A percentile compares a stretch with the other conserved stretches of the same genome.
These are phyloP conservation scores for Solanum aculeatissimum DNA, from an alignment of 305 asterid species.

Conservation along the genomic window DNA sequence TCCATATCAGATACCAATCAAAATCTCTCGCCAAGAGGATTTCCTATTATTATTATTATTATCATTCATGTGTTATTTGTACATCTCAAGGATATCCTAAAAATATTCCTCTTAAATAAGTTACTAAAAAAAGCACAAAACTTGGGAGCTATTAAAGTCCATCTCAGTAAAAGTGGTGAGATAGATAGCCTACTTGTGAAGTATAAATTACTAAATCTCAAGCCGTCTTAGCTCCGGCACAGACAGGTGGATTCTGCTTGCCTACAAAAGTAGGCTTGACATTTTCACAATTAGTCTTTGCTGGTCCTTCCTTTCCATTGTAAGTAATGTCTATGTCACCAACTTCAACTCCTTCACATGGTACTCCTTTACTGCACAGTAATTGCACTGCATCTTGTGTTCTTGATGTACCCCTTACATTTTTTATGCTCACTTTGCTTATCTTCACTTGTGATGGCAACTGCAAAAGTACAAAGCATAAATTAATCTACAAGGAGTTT, in stretches of 20 bases:
- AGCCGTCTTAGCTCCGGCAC: neutral
- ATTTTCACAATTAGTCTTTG: constrained; percentile 1
- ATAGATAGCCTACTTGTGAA: neutral
- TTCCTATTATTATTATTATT: neutral
- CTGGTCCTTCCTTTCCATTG: constrained; percentile 1
- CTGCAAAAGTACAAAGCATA: neutral
- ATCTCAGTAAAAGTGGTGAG: neutral
- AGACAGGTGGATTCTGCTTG: neutral
- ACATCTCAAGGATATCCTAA: neutral
- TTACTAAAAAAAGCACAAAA: neutral
- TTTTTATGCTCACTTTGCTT: constrained; percentile 1
- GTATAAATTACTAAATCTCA: neutral
- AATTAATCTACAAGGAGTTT: neutral
- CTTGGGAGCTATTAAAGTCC: no score
- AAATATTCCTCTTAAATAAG: neutral
- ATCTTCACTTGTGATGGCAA: constrained; percentile 11
- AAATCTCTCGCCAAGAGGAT: neutral
- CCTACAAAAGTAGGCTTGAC: constrained; percentile 3
- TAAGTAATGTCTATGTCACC: constrained; percentile 5
- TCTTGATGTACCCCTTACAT: constrained; percentile 9
- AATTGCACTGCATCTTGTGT: constrained; percentile 2
- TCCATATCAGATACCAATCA: neutral
- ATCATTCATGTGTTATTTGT: neutral
- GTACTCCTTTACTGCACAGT: constrained; percentile 6
- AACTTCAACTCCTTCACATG: constrained; percentile 14